Conservation (phyloP, 495 filamentous ascomycete genomes). For the Penicillium subrubescens region DNA sequence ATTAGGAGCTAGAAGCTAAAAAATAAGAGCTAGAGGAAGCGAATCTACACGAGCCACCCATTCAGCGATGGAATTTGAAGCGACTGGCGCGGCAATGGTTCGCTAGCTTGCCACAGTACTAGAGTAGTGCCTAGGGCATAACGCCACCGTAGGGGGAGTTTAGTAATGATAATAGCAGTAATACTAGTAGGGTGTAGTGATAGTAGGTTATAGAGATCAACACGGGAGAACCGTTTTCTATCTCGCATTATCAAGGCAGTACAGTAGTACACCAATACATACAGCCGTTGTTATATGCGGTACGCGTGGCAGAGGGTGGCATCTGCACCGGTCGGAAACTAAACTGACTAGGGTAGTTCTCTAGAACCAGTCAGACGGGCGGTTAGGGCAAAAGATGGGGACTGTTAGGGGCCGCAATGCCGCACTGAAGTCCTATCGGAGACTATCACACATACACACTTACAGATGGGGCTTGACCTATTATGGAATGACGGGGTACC, state of each 20-base stretch:
- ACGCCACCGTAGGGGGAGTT: no score
- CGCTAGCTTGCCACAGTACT: background rate
- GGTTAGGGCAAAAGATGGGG: background rate
- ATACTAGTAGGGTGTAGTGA: no score
- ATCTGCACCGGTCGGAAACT: background rate
- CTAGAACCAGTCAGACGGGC: background rate
- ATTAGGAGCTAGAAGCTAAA: no score
- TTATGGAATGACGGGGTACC: background rate
- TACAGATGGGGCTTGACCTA: background rate
- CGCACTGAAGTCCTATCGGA: background rate
- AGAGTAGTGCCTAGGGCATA: no score
- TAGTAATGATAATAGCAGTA: no score
- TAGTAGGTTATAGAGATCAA: background rate
- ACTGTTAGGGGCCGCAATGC: background rate
- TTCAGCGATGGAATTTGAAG: background rate
- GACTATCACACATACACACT: background rate
- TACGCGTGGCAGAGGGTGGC: background rate
- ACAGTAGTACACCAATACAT: no score
- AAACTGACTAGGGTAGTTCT: background rate
- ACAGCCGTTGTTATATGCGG: no score
- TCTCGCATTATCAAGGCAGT: no score
- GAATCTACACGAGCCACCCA: background rate
- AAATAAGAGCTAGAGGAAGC: background rate
- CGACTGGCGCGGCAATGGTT: background rate
- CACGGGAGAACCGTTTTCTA: background rate